A percentile compares a stretch with the other conserved stretches of the same genome.
These are phyloP conservation scores for Coemansia sp. DNA, from an alignment of 192 early-diverging fungal species.

Conservation along the genomic window DNA sequence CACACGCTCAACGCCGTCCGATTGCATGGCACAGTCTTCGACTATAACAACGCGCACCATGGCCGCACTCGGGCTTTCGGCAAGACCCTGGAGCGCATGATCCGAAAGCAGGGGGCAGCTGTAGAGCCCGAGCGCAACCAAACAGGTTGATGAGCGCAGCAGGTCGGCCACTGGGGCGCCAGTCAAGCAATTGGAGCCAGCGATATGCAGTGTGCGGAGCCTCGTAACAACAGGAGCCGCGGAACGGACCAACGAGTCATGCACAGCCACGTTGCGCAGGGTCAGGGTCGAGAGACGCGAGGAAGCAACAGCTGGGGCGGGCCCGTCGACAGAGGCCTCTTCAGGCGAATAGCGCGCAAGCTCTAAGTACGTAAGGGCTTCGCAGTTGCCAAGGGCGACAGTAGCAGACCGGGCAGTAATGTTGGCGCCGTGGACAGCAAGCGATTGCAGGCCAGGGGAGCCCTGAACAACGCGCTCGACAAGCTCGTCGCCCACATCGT, in stretches of 20 bases:
- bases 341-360: constrained; percentile 29
- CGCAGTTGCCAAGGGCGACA: constrained; percentile 9
- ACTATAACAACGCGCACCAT: constrained; percentile 28
- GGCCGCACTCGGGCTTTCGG: constrained; percentile 25
- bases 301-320: constrained; percentile 15
- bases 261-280: constrained; percentile 31
- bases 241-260: constrained; percentile 19
- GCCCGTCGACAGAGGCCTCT: background rate
- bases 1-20: constrained; percentile 35
- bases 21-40: constrained; percentile 40
- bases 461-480: constrained; percentile 16
- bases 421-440: constrained; percentile 35
- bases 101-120: constrained; percentile 29
- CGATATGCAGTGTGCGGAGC: constrained; percentile 39
- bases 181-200: constrained; percentile 18
- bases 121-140: constrained; percentile 35
- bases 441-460: constrained; percentile 32
- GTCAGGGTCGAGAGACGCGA: constrained; percentile 23
- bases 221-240: constrained; percentile 16
- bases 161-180: constrained; percentile 22
- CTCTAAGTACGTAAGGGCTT: constrained; percentile 30
- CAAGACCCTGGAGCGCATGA: constrained; percentile 20
- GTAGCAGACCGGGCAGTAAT: constrained; percentile 23
- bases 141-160: constrained; percentile 15
- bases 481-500: constrained; percentile 30